Percentiles rank a stretch among this genome's conserved stretches.
phyloP scores from a whole-genome alignment of 192 early-diverging fungal species.

The Geosiphon pyriformis region DNA sequence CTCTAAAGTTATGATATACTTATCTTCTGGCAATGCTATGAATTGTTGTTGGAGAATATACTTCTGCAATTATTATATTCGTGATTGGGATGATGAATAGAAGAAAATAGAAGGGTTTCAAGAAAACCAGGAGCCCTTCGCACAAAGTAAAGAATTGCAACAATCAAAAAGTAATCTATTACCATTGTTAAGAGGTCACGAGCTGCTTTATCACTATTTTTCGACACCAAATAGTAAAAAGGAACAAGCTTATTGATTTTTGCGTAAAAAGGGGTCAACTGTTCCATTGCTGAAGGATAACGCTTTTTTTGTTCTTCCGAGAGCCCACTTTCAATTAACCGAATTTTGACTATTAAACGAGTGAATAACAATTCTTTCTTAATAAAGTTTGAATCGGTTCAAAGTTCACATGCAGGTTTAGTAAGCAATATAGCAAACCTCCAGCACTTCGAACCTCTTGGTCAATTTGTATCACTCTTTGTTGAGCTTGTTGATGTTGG shows the following conservation, averaged over 20 bases:
- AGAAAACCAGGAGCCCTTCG: background rate
- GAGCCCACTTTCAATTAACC: background rate
- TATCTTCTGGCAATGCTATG: constrained; percentile 21
- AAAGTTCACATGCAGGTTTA: background rate
- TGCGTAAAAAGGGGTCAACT: constrained; percentile 19
- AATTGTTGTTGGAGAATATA: constrained; percentile 27
- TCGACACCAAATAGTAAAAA: constrained; percentile 12
- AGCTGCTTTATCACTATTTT: constrained; percentile 22
- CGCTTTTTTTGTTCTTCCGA: constrained; percentile 5
- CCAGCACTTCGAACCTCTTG: constrained; percentile 12
- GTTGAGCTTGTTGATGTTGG: constrained; percentile 13
- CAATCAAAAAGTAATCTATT: constrained; percentile 7
- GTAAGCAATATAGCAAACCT: background rate
- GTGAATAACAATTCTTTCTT: too few relatives aligned
- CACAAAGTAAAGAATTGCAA: background rate
- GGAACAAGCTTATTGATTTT: constrained; percentile 21
- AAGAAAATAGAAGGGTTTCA: constrained; percentile 1
- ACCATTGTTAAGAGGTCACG: constrained; percentile 17
- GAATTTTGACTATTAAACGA: background rate
- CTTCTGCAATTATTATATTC: constrained; percentile 10
- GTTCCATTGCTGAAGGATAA: constrained; percentile 14
- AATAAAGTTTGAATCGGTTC: too few relatives aligned
- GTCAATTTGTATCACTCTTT: constrained; percentile 14
- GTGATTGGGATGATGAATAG: background rate
- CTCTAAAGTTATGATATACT: constrained; percentile 18